These are phyloP conservation scores for Neofusicoccum umdonicola DNA, from an alignment of 2,329 filamentous ascomycete species.

Conservation along the genomic window DNA sequence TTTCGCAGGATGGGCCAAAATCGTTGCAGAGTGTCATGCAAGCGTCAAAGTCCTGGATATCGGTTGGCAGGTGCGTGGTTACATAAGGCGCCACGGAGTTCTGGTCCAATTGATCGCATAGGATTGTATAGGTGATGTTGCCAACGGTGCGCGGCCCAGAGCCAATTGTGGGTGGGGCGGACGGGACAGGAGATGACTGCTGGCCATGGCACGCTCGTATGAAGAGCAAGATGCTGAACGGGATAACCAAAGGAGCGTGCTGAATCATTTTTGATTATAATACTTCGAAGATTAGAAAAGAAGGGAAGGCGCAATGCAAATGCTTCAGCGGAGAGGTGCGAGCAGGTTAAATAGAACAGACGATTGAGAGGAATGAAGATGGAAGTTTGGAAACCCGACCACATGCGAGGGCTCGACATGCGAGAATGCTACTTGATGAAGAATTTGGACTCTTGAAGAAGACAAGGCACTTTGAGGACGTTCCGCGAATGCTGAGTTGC, in stretches of 20 bases:
- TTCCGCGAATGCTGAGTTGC: not conserved
- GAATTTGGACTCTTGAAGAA: not conserved
- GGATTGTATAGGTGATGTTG: not conserved
- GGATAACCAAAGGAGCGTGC: not conserved
- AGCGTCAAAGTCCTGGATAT: not conserved
- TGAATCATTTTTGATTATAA: not conserved
- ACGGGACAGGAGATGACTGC: not conserved
- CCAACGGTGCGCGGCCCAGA: not conserved
- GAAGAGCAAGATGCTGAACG: not conserved
- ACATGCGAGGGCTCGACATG: not conserved
- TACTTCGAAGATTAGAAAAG: not conserved
- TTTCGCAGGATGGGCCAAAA: not conserved
- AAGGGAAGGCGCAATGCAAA: not conserved
- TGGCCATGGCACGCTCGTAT: not conserved
- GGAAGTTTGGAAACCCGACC: not conserved
- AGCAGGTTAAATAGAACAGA: not conserved
- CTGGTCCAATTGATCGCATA: not conserved
- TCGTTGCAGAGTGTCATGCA: not conserved
- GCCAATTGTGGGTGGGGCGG: not conserved
- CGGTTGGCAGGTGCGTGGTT: not conserved
- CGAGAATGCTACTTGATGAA: not conserved
- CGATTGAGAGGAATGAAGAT: not conserved
- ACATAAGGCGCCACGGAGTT: not conserved
- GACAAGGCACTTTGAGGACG: not conserved
- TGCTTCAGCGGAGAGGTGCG: no score